A percentile compares a stretch with the other conserved stretches of the same genome.
Conservation (phyloP, 108 stramenopile species). For the Cyclotella sp. region DNA sequence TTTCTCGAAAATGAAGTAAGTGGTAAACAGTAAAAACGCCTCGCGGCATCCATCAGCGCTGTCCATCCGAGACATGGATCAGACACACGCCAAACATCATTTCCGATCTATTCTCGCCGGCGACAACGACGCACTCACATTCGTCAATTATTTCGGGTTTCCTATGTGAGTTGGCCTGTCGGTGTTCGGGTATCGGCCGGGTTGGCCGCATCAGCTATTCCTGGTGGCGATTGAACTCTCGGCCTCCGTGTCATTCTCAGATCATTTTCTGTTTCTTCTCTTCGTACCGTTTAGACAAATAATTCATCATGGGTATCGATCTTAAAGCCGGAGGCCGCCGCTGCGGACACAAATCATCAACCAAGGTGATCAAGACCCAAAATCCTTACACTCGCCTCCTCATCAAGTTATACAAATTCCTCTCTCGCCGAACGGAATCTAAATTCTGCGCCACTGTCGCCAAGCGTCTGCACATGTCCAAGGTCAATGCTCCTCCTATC, state of each 20-base stretch:
- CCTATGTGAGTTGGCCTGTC: no score
- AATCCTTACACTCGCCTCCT: slow-evolving; percentile 98
- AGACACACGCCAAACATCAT: not conserved
- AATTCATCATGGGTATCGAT: slow-evolving; percentile 97
- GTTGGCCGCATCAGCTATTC: no score
- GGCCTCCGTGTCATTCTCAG: not conserved
- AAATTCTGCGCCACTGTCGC: slow-evolving; percentile 94
- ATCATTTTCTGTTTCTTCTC: not conserved
- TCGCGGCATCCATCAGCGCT: not conserved
- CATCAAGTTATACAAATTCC: slow-evolving; percentile 99
- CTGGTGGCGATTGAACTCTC: no score
- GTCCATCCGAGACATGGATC: not conserved
- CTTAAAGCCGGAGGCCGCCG: slow-evolving; percentile 98
- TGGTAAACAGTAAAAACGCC: slow-evolving; percentile 1
- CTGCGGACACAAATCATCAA: slow-evolving; percentile 96
- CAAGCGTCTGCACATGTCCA: slow-evolving; percentile 99
- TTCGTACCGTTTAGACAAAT: not conserved
- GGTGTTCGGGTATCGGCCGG: no score
- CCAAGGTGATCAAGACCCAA: slow-evolving; percentile 95
- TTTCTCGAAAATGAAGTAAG: not conserved
- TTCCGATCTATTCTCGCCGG: no score
- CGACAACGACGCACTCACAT: not conserved
- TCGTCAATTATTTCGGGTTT: not conserved
- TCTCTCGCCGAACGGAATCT: slow-evolving; percentile 96
- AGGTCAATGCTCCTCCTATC: slow-evolving; percentile 97